Evolutionary conservation across 768 basidiomycete genomes (phyloP).

Genomic region (Pisolithus orientalis): DNA sequence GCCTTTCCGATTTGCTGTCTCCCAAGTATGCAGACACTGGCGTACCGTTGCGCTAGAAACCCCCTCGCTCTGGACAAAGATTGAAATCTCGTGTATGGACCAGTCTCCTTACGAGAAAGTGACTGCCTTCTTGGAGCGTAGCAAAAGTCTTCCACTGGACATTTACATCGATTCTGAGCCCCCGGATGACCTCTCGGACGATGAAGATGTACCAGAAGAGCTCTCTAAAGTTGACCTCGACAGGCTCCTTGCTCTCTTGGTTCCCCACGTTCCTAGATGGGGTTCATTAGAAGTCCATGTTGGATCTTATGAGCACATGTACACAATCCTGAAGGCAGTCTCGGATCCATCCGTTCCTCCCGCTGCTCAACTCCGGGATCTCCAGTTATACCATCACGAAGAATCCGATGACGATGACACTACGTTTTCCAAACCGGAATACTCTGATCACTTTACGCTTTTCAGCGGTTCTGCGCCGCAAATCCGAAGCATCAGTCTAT

Average conservation of each 20-base stretch:
- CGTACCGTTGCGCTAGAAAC: constrained; percentile 46
- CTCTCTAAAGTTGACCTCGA: constrained; percentile 16
- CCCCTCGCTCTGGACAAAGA: constrained; percentile 50
- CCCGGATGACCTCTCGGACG: constrained; percentile 17
- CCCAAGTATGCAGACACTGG: constrained; percentile 60
- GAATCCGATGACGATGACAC: constrained; percentile 30
- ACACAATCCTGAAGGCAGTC: constrained; percentile 36
- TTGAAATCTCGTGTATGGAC: constrained; percentile 21
- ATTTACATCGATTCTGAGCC: constrained; percentile 44
- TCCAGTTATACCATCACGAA: constrained; percentile 49
- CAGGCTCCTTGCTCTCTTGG: constrained; percentile 31
- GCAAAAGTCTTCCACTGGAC: constrained; percentile 47
- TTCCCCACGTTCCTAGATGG: constrained; percentile 53
- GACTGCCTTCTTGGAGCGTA: constrained; percentile 43
- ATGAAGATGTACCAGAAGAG: constrained; percentile 13
- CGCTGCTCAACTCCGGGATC: constrained; percentile 48
- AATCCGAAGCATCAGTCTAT: constrained; percentile 45
- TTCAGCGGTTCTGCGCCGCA: constrained; percentile 51
- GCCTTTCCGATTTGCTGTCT: constrained; percentile 48
- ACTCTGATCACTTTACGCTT: constrained; percentile 36
- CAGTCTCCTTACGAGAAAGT: constrained; percentile 40
- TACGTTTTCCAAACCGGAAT: constrained; percentile 16
- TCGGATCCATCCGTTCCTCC: constrained; percentile 31
- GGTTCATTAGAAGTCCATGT: constrained; percentile 42
- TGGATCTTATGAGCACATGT: constrained; percentile 42